Base-by-base conservation (phyloP, 2,329 filamentous ascomycete genomes). In the Paraphoma chrysanthemicola region DNA sequence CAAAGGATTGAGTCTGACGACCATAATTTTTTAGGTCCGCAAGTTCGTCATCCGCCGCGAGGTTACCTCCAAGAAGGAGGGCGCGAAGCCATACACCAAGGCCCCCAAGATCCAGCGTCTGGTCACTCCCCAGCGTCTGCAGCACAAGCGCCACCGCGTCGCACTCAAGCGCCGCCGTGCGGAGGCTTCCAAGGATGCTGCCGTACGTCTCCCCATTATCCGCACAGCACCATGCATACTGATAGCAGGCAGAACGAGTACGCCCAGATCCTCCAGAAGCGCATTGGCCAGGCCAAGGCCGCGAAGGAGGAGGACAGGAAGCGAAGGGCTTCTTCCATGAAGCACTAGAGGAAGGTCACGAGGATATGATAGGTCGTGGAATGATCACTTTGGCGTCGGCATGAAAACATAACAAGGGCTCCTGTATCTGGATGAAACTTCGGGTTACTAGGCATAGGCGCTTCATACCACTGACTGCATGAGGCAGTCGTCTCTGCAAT, bases 31-130 rank as follows among this genome's bases (percentile, higher is more conserved):
- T 74, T 85, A 94, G 91, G 91, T 95, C 84, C 94, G 95, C 87
- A 97, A 98, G 87, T 99, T 97, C 86, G 95, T 99, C 83, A 98
- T 99, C 79, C 95, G 95, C 82, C 95, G 95, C 82, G 95, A 98
- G 83, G 89, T 99, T 78, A 89, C 93, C 86, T 91, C 92, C 80
- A 96, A 96, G 90, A 91, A 90, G 79, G 95, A 98, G 88, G 94
- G 93, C 85, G 96, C 95, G 86, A 90, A 92, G 85, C 84, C 93
- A 76, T 98, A 98, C 90, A 97, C 94, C 90, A 99, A 99, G 92
- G 95, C 95, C 77, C 95, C 95, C 83, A 96, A 94, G 88, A 99
- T 99, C 85, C 95, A 99, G 90, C 92, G 95, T 82, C 92, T 99
- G 77, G 93, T 99, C 77, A 99, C 95, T 79, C 95, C 95, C 82